Evolutionary conservation across 768 basidiomycete species (phyloP), one percentile per base, ranked within the genome.

Genomic region (Suillus americanus): DNA sequence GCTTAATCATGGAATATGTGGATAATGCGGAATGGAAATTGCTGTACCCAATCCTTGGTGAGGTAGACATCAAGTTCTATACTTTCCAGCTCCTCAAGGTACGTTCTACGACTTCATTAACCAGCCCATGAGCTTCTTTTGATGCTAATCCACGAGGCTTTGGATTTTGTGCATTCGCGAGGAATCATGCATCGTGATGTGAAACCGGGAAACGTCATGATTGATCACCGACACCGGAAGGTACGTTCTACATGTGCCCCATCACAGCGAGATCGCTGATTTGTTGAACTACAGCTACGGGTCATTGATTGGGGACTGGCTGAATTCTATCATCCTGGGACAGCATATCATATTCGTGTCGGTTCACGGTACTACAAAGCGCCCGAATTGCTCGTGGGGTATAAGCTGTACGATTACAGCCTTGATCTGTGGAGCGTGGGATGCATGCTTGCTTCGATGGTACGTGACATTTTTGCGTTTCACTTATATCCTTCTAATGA

Each of bases 261-360:
- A 41, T 40, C 8, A 37, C 46, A 2, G n/a, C 23, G 40, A 9
- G 25, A 54, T 38, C 28, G 43, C 50, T 35, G 55, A 65, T 56
- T 64, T 46, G 18, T 38, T 40, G n/a, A 60, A 53, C 20, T 59
- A 66, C 35, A 85, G 85, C 71, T 85, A 56, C 78, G 82, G 30
- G 73, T 91, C 64, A 91, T 90, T 66, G 89, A 91, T 75, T 91
- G 89, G 89, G 89, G 89, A 40, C 74, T 91, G 62, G 89, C 89
- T 41, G 89, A 91, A 72, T 91, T 91, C 74, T 91, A 90, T 72
- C 88, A 89, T 69, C 85, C 88, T 2, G 82, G 82, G 55, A 86
- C 85, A 54, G 83, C 88, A 41, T 89, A 89, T 76, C 89, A 90
- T 71, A 87, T 90, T 64, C 83, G 89, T 37, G 89, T 90, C 25